Percentiles rank a stretch among this genome's conserved stretches.
phyloP scores from a whole-genome alignment of 1,139 yeast genomes.

The Yamadazyma spencermartinsiae region DNA sequence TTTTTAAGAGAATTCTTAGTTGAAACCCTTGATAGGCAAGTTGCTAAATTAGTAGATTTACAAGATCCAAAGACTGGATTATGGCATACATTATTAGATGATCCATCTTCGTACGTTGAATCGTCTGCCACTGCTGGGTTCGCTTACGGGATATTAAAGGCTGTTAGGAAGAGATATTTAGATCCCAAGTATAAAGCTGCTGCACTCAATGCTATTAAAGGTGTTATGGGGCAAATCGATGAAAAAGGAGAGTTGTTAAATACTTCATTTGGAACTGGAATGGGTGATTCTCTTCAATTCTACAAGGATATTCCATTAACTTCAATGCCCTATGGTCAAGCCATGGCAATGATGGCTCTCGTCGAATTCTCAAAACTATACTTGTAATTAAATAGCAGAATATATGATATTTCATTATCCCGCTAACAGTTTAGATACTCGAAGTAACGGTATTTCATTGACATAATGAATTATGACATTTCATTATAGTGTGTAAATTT shows the following conservation, averaged over 20 bases:
- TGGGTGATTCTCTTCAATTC: constrained; percentile 30
- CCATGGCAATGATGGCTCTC: constrained; percentile 36
- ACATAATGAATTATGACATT: too few species aligned
- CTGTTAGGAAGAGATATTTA: constrained; percentile 23
- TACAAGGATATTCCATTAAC: constrained; percentile 33
- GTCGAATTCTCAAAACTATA: constrained; percentile 25
- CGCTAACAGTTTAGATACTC: too few species aligned
- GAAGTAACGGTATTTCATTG: neutral
- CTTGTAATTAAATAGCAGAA: constrained; percentile 10
- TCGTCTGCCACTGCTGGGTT: constrained; percentile 37
- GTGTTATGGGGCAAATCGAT: constrained; percentile 26
- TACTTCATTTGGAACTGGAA: constrained; percentile 36
- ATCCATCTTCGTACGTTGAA: constrained; percentile 28
- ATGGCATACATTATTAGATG: constrained; percentile 35
- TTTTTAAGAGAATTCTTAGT: constrained; percentile 23
- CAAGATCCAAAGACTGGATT: constrained; percentile 27
- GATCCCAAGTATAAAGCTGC: constrained; percentile 19
- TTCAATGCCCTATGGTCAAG: constrained; percentile 37
- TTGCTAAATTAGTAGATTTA: constrained; percentile 20
- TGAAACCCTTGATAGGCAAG: constrained; percentile 29
- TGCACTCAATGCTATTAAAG: constrained; percentile 28
- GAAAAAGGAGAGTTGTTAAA: constrained; percentile 28
- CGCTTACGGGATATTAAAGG: constrained; percentile 35
- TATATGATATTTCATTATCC: constrained; percentile 1
- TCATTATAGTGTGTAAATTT: too few species aligned